Conservation (phyloP, 2,329 filamentous ascomycete species). For the Tolypocladium endophyticum region DNA sequence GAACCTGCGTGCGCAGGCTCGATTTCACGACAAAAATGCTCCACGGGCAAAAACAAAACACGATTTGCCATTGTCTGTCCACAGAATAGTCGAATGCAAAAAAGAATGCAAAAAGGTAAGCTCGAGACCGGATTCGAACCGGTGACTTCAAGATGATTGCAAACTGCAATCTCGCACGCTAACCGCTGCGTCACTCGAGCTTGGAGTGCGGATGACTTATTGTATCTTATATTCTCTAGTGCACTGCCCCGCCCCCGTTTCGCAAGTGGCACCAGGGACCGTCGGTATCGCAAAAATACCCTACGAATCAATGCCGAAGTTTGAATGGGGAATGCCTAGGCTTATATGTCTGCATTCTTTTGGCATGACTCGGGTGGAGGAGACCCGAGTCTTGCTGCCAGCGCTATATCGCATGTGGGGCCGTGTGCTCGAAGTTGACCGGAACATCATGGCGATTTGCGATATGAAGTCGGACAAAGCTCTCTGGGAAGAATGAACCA, state of each 20-base stretch:
- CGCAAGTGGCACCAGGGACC: not conserved
- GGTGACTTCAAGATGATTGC: conserved; percentile 11
- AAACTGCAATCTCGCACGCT: conserved; percentile 13
- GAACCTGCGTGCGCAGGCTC: not conserved
- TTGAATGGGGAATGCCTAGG: not conserved
- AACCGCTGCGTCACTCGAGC: conserved; percentile 12
- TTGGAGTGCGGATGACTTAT: not conserved
- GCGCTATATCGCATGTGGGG: not conserved
- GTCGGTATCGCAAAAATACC: not conserved
- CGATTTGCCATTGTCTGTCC: not conserved
- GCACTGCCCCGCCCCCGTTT: not conserved
- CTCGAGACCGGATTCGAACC: conserved; percentile 12
- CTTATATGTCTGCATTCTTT: not conserved
- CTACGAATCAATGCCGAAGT: not conserved
- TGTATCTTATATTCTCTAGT: not conserved
- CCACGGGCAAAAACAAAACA: not conserved
- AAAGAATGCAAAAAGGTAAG: conserved; percentile 4
- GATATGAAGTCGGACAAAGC: not conserved
- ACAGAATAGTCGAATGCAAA: not conserved
- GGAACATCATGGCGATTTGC: not conserved
- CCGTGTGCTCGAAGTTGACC: not conserved
- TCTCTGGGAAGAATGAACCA: not conserved
- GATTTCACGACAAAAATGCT: not conserved
- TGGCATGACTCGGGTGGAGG: not conserved
- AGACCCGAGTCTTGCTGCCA: not conserved